Percentiles rank a stretch among this genome's conserved stretches.
phyloP scores from a whole-genome alignment of 192 early-diverging fungal genomes.

The Backusella australiensis region DNA sequence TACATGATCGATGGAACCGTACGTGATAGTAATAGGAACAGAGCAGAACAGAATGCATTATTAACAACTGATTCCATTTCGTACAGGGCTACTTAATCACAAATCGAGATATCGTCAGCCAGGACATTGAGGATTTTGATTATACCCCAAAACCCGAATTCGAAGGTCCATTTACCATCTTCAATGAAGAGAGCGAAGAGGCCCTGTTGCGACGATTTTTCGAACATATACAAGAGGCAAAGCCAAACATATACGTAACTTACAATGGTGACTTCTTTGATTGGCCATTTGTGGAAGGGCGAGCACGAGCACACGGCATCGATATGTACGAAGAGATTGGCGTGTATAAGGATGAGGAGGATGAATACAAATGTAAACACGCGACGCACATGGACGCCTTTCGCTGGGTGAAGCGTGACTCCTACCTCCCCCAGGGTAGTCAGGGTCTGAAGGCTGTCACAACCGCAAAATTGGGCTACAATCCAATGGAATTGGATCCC shows the following conservation, averaged over 20 bases:
- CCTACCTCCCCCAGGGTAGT: conserved; percentile 94
- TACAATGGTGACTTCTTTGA: conserved; percentile 99
- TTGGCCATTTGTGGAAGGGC: conserved; percentile 94
- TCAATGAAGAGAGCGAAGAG: conserved; percentile 91
- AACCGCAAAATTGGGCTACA: conserved; percentile 93
- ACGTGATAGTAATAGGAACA: background rate
- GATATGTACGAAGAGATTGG: conserved; percentile 90
- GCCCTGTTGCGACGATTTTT: conserved; percentile 84
- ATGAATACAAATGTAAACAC: conserved; percentile 85
- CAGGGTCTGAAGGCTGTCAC: conserved; percentile 98
- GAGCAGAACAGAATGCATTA: background rate
- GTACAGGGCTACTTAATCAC: conserved; percentile 93
- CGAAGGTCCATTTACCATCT: conserved; percentile 92
- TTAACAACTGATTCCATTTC: background rate
- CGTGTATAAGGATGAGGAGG: conserved; percentile 73
- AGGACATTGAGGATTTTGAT: conserved; percentile 97
- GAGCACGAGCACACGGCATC: conserved; percentile 79
- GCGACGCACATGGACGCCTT: conserved; percentile 96
- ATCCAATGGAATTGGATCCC: conserved; percentile 97
- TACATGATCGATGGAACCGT: conserved; percentile 99
- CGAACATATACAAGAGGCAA: conserved; percentile 79
- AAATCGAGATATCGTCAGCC: conserved; percentile 91
- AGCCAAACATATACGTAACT: conserved; percentile 88
- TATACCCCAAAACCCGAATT: conserved; percentile 97
- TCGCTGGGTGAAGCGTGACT: conserved; percentile 98